These are phyloP conservation scores for Kazachstania sp. DNA, from an alignment of 1,139 yeast species.

Conservation along the genomic window DNA sequence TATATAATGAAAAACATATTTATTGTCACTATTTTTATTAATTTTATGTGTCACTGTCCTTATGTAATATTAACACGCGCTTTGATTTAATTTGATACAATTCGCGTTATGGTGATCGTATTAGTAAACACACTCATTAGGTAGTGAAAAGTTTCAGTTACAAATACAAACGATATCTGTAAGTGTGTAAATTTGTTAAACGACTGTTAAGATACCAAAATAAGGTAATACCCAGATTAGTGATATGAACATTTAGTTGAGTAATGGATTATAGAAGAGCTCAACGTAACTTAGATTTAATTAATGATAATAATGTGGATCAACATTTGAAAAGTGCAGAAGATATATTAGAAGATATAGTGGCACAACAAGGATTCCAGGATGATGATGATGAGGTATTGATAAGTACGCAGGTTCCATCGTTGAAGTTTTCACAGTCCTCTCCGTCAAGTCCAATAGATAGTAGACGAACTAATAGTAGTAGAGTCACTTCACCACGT, in stretches of 20 bases:
- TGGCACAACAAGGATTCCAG: constrained; percentile 5
- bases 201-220: no score
- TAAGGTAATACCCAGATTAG: no score
- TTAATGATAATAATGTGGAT: constrained; percentile 4
- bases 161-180: no score
- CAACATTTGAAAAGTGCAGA: not conserved
- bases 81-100: no score
- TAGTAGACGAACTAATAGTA: not conserved
- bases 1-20: no score
- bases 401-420: constrained; percentile 21
- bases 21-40: no score
- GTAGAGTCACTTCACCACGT: not conserved
- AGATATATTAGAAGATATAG: not conserved
- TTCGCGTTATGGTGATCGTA: no score
- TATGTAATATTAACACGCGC: no score
- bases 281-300: constrained; percentile 7
- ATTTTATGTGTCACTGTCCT: no score
- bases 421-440: constrained; percentile 7
- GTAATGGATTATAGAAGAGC: constrained; percentile 11
- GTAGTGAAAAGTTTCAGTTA: no score
- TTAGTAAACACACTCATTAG: no score
- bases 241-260: not conserved
- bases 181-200: no score
- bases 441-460: not conserved
- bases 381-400: constrained; percentile 5